Conservation (phyloP, 495 filamentous ascomycete species). For the Cercophora scortea region DNA sequence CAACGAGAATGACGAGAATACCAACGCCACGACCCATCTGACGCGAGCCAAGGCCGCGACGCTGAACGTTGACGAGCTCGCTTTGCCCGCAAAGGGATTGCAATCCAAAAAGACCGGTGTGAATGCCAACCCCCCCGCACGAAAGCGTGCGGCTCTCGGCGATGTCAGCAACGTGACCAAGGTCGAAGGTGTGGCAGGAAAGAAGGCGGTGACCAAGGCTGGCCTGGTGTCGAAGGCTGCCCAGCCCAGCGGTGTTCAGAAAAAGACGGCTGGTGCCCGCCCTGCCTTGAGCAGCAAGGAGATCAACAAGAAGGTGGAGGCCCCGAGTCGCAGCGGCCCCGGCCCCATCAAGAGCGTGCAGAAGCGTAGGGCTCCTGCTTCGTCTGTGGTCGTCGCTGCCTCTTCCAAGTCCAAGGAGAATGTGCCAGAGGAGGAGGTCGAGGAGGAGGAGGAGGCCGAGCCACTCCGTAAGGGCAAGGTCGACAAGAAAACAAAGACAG, state of each 20-base stretch:
- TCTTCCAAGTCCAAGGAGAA: no score
- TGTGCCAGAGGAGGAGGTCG: constrained; percentile 46
- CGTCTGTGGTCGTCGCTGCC: constrained; percentile 31
- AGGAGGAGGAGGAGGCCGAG: constrained; percentile 50
- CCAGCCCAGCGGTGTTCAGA: constrained; percentile 69
- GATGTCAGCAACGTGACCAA: constrained; percentile 96
- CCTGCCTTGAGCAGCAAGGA: constrained; percentile 58
- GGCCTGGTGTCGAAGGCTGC: constrained; percentile 72
- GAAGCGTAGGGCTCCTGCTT: constrained; percentile 51
- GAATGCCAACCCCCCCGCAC: constrained; percentile 32
- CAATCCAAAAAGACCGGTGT: constrained; percentile 60
- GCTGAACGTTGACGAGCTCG: constrained; percentile 48
- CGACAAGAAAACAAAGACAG: constrained; percentile 24
- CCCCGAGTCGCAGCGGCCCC: constrained; percentile 41
- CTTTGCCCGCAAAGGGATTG: constrained; percentile 56
- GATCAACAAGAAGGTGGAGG: constrained; percentile 62
- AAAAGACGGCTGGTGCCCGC: constrained; percentile 51
- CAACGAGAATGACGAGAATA: constrained; percentile 95
- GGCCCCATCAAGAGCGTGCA: constrained; percentile 61
- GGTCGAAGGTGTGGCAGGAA: constrained; percentile 56
- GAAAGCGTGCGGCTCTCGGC: constrained; percentile 72
- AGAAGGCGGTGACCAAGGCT: constrained; percentile 59
- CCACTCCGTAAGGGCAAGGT: constrained; percentile 39
- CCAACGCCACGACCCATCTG: constrained; percentile 57
- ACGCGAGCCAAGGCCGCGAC: constrained; percentile 89